Evolutionary conservation across 2,329 filamentous ascomycete genomes (phyloP).

Genomic region (Cordyceps javanica): DNA sequence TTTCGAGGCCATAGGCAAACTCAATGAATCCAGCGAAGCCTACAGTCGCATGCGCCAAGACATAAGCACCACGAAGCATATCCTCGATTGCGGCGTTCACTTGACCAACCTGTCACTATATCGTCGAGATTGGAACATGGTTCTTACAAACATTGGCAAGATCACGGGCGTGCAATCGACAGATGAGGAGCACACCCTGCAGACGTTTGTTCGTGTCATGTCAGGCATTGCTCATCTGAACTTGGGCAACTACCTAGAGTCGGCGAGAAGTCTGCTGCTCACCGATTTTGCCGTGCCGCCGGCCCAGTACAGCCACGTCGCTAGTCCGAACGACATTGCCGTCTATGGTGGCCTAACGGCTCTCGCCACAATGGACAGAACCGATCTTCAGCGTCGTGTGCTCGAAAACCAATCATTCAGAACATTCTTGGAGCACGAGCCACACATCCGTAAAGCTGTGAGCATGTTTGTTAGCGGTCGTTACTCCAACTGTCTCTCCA

Average conservation of each 20-base stretch:
- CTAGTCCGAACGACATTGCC: conserved; percentile 82
- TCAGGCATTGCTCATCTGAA: conserved; percentile 45
- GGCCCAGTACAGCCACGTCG: conserved; percentile 60
- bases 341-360: conserved; percentile 88
- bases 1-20: conserved; percentile 71
- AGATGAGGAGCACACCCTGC: conserved; percentile 40
- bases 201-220: conserved; percentile 47
- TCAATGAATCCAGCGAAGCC: conserved; percentile 65
- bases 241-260: conserved; percentile 46
- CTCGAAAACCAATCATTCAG: conserved; percentile 79
- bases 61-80: conserved; percentile 75
- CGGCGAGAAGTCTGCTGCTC: conserved; percentile 65
- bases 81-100: conserved; percentile 75
- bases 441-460: conserved; percentile 88
- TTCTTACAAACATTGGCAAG: conserved; percentile 56
- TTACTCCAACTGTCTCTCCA: conserved; percentile 77
- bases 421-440: conserved; percentile 83
- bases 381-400: conserved; percentile 66
- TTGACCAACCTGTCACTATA: conserved; percentile 71
- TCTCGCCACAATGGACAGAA: conserved; percentile 80
- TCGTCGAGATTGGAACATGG: conserved; percentile 68
- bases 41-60: conserved; percentile 87
- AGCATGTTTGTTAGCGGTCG: conserved; percentile 84
- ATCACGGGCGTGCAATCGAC: conserved; percentile 44
- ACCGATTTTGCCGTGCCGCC: conserved; percentile 47